Percentiles rank a stretch among this genome's conserved stretches.
Conservation (phyloP, 495 filamentous ascomycete genomes). For the Penicillium canariense region DNA sequence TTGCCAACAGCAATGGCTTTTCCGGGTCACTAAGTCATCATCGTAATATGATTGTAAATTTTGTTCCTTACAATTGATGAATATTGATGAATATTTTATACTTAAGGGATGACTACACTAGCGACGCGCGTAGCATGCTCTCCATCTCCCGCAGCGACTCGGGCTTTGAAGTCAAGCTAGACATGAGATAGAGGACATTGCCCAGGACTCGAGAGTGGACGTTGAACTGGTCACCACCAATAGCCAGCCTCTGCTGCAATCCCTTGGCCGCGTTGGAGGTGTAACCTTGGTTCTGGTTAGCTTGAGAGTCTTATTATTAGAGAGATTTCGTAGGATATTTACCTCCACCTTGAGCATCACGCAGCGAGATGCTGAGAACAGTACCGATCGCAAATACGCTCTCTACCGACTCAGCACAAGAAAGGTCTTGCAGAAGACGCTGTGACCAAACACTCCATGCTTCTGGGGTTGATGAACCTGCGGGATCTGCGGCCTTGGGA, state of each 20-base stretch:
- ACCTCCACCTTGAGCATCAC: constrained; percentile 47
- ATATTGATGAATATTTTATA: background rate
- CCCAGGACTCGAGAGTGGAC: constrained; percentile 73
- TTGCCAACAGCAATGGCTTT: too few species aligned
- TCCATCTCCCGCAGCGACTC: constrained; percentile 52
- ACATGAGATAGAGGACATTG: constrained; percentile 77
- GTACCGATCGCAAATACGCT: constrained; percentile 68
- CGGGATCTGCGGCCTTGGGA: background rate
- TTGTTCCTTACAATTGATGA: background rate
- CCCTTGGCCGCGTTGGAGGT: constrained; percentile 61
- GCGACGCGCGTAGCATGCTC: constrained; percentile 30
- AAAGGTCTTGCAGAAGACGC: constrained; percentile 54
- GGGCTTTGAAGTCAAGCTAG: constrained; percentile 56
- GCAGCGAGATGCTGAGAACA: constrained; percentile 64
- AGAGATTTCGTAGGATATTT: constrained; percentile 14
- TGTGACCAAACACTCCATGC: constrained; percentile 71
- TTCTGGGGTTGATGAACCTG: constrained; percentile 9
- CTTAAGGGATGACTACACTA: constrained; percentile 25
- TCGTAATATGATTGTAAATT: background rate
- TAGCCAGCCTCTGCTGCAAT: constrained; percentile 54
- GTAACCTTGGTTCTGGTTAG: constrained; percentile 49
- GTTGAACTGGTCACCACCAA: constrained; percentile 45
- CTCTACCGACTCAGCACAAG: constrained; percentile 49
- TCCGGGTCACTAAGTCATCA: too few species aligned
- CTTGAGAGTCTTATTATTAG: background rate